Evolutionary conservation across 306 rosid species (phyloP), one percentile per base, ranked within the genome.

Genomic region (Purshia tridentata): DNA sequence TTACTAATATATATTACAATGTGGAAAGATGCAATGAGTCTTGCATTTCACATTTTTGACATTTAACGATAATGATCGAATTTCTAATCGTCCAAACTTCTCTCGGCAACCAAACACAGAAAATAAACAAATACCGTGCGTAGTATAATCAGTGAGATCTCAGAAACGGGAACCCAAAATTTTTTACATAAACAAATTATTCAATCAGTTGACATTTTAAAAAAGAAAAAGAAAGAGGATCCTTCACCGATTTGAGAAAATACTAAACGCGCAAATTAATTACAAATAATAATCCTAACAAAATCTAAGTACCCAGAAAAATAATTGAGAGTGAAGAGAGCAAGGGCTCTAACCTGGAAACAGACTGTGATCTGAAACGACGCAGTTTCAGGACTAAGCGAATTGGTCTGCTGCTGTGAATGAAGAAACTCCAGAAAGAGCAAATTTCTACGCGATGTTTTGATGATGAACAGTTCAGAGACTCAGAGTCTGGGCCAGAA

Each of bases 381-480:
- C 70, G 71, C 16, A 62, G 77, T 50, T 73, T 19, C 61, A 39
- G 69, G 41, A 18, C 16, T 23, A 62, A 7, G 62, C 29, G 76
- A 62, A 39, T 49, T 37, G 41, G 8, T 61, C 41, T 61, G 22
- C 62, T 5, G 62, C 77, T 40, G 62, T 14, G 51, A 2, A 55
- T 14, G 42, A 52, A 39, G 4, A n/a, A 39, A 44, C 39, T 67
- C 44, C 40, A 1, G 20, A 0, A 29, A 5, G 11, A 6, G 9
- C 6, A n/a, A 29, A 29, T 29, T 29, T 29, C 35, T 2, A 2
- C 22, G 7, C 56, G 46, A 46, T 11, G 55, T 12, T 16, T n/a
- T 41, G 14, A 14, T 0, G 4, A 55, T 14, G 65, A 20, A 57
- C 18, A 57, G 13, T 14, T 48, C 35, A 29, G 35, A 1, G n/a